Evolutionary conservation across 441 rosid species (phyloP), one percentile per base, ranked within the genome.

Genomic region (Adansonia madagascariensis): DNA sequence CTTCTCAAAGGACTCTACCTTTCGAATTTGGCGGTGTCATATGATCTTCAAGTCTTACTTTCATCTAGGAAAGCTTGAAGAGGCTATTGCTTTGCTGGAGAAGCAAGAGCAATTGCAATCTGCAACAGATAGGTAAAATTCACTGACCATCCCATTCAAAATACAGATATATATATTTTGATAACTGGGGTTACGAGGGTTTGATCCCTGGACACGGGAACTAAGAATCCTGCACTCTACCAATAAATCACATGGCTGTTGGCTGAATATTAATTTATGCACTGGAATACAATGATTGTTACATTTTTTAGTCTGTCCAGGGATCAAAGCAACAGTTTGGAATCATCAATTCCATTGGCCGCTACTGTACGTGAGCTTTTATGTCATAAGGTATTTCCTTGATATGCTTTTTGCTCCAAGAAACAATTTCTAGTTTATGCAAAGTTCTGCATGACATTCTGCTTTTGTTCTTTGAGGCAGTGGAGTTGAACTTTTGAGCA

Each of bases 51-150:
- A 87, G 79, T 91, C 98, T 73, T 87, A 90, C 78, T 92, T 92
- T 85, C 79, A 85, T 60, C 86, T 91, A 75, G 99, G 99, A 86
- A 92, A 74, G 89, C 94, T 94, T 75, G 98, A 92, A 84, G 97
- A 94, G 77, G 99, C 94, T 63, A 84, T 89, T 75, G 79, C 81
- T 77, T 89, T 88, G 62, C 82, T 95, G 63, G 94, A 95, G 80
- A 92, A 85, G 85, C 88, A 85, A 79, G 92, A 81, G 73, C 82
- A 84, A 78, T 76, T 82, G 75, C 47, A 80, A 41, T 86, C 82
- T 71, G 77, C 75, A 74, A 69, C 83, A 18, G 79, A 78, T 80
- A 79, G 93, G 99, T 93, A 75, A 76, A 55, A 74, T 17, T 79
- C 63, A 18, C 67, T 18, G 14, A 75, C 63, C 41, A 71, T 41